Evolutionary conservation across 257 asterid species (phyloP), one percentile per base, ranked within the genome.

Genomic region (Petunia axillaris): DNA sequence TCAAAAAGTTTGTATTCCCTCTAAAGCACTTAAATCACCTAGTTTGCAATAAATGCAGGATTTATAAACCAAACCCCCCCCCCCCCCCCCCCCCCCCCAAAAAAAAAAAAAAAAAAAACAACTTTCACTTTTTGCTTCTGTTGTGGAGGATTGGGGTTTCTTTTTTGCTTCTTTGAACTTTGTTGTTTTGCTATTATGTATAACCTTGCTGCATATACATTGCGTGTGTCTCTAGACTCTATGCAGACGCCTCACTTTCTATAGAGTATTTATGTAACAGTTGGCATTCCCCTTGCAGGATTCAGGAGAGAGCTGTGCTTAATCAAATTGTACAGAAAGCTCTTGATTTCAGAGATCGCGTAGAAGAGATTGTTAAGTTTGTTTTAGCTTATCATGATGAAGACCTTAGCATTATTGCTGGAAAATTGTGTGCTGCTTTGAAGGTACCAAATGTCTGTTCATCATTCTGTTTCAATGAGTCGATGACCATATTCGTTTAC

Each of bases 251-350:
- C 73, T 66, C 75, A 66, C 54, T 41, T 66, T 66, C 75, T n/a
- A n/a, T n/a, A n/a, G n/a, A n/a, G n/a, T n/a, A n/a, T n/a, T n/a
- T n/a, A n/a, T 38, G 41, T 67, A 67, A 41, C 13, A 53, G n/a
- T 79, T 79, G 63, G 57, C 54, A 50, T 84, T 66, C 83, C 80
- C 67, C 86, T 85, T 68, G 78, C 89, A 94, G 98, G 97, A 89
- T 87, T 83, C 91, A 90, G 54, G 98, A 94, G 84, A 85, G 89
- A 87, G 84, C 81, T 73, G 80, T 89, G 82, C 87, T 94, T 36
- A 82, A 82, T 66, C 89, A 94, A 86, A 82, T 91, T 81, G 92
- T 89, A 53, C 89, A 89, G 84, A 89, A 88, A 87, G 93, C 93
- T 58, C 81, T 62, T 73, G 88, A 91, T 66, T 88, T 90, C 83